Evolutionary conservation across 352 stramenopile genomes (phyloP), one percentile per base, ranked within the genome.

Genomic region (Labyrinthula sp.): DNA sequence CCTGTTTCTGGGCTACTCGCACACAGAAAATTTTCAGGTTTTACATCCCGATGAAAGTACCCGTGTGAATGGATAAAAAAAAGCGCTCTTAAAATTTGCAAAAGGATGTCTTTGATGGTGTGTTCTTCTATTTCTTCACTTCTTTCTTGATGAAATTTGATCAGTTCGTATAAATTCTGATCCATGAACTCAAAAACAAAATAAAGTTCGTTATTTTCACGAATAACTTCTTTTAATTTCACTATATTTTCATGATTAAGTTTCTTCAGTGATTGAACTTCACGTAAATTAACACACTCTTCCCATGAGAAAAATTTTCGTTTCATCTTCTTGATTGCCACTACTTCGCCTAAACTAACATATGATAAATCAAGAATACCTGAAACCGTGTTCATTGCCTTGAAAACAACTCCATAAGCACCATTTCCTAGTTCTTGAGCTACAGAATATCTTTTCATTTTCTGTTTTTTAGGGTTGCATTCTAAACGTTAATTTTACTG

Each of bases 181-280:
- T 26, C 31, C 86, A 97, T 96, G 66, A 87, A 93, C 66, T 98
- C 88, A 57, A 97, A 97, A 0, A 97, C 83, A 60, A 98, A 96
- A 58, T 79, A 95, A 3, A 98, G 67, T 63, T 84, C 72, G 62
- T 92, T 75, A 47, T 92, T 90, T 61, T 97, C 87, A 14, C 82
- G 71, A 35, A 97, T 92, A 35, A 99, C 85, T 52, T 97, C 87
- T 52, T 93, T 92, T 20, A 96, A 71, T 61, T 92, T 88, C 54
- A 96, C 81, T 37, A 96, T 95, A 66, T 94, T 94, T 20, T 80
- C 76, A 59, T 96, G 86, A 47, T 86, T 90, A 20, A 93, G 60
- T 47, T 89, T 86, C 64, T 89, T 89, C 20, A 93, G 34, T 67
- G 83, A 73, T 40, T 84, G 54, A 30, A 97, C 78, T 72, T 99